Evolutionary conservation across 805 yeast genomes (phyloP).

Genomic region (Kodamaea restingae): DNA sequence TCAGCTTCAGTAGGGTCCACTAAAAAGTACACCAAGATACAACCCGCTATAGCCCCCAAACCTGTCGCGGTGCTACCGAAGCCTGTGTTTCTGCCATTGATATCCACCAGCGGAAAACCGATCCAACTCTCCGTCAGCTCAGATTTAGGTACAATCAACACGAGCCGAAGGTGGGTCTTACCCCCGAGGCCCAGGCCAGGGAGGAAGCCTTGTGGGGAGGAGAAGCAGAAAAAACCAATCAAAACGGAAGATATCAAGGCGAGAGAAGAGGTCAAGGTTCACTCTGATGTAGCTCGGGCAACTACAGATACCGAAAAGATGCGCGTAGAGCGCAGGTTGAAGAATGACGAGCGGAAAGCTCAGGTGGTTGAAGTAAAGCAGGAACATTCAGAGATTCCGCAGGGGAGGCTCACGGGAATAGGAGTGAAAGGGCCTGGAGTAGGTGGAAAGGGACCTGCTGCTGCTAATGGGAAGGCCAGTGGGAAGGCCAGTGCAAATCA

Average conservation of each 20-base stretch:
- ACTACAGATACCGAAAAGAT: no score
- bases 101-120: slow-evolving; percentile 15
- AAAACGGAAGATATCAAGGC: not conserved
- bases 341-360: no score
- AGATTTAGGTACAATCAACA: slow-evolving; percentile 23
- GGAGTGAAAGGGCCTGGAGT: no score
- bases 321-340: no score
- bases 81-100: slow-evolving; percentile 15
- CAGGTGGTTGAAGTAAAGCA: no score
- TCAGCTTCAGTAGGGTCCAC: not conserved
- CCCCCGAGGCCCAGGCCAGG: slow-evolving; percentile 43
- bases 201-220: slow-evolving; percentile 27
- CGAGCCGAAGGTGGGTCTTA: slow-evolving; percentile 37
- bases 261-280: not conserved
- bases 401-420: no score
- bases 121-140: slow-evolving; percentile 15
- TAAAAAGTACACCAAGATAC: slow-evolving; percentile 31
- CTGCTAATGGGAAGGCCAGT: no score
- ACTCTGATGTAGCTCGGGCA: not conserved
- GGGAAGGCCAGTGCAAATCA: no score
- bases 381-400: no score
- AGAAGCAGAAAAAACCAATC: not conserved
- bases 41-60: slow-evolving; percentile 39
- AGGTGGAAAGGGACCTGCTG: no score
- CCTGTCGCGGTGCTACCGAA: slow-evolving; percentile 31